Base-by-base conservation (phyloP, 2,329 filamentous ascomycete species). In the Cercospora beticola region DNA sequence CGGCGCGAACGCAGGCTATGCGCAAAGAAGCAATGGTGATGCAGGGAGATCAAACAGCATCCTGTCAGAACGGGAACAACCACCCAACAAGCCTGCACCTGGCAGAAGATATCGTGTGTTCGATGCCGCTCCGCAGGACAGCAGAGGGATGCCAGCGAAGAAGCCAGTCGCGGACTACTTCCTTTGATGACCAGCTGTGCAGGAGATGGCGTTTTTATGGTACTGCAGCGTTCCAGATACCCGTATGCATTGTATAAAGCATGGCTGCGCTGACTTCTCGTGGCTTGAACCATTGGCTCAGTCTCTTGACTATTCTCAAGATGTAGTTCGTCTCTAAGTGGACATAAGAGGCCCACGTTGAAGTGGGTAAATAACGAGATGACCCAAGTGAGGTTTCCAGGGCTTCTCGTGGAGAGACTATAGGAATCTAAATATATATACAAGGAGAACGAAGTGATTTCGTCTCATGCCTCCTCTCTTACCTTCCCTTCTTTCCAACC, bases 81-180 rank as follows among this genome's bases (percentile, higher is more conserved):
- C 5, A n/a, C 12, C 75, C 72, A 80, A 83, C 40, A 77, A 83
- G 54, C 79, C 82, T 68, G 94, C 94, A 1, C 95, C 95, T 0
- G 95, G 94, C 3, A 87, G 95, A 75, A 85, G 95, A 73, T 99
- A 99, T 81, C 86, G 94, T 40, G 94, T 99, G 9, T 99, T 99
- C 78, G 94, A 98, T 77, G 95, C 95, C 0, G 95, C 95, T 64
- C 94, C 95, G 63, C 95, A 99, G 82, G 95, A 98, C 80, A 93
- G 91, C 1, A 87, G 95, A 75, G 95, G 95, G 4, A 99, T 99
- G 95, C 95, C 95, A 68, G 95, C 95, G 3, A 99, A 99, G 87
- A 98, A 98, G 81, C 95, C 95, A 3, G 93, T 97, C 64, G 93
- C 93, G 14, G 94, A 98, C 82, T 99, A 98, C 83, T 99, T 99